phyloP scores from a whole-genome alignment of 2,329 filamentous ascomycete genomes.

The Anthostomella pinea region DNA sequence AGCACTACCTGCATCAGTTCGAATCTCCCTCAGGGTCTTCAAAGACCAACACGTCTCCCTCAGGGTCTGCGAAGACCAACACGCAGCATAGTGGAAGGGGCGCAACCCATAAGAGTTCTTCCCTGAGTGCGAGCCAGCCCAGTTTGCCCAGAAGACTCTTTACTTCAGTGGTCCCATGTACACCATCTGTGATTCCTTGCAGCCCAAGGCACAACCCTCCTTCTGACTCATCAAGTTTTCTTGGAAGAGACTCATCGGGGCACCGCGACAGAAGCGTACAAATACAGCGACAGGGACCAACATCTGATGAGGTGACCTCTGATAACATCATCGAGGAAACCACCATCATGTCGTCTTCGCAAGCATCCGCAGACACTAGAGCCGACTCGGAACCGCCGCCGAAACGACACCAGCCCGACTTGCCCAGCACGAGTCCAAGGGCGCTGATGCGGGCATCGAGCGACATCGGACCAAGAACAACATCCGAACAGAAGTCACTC shows the following conservation, averaged over 20 bases:
- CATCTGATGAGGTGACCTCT: slow-evolving; percentile 7
- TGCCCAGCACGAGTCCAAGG: slow-evolving; percentile 15
- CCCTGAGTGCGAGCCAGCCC: slow-evolving; percentile 1
- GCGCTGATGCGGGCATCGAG: slow-evolving; percentile 32
- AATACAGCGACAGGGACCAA: slow-evolving; percentile 1
- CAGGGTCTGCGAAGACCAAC: not conserved
- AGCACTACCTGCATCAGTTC: slow-evolving; percentile 43
- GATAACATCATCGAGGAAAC: slow-evolving; percentile 28
- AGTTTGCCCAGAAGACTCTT: slow-evolving; percentile 4
- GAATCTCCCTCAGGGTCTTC: slow-evolving; percentile 24
- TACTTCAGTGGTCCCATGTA: slow-evolving; percentile 10
- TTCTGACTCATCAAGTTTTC: slow-evolving; percentile 1
- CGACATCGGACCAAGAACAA: slow-evolving; percentile 31
- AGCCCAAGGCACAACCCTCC: slow-evolving; percentile 10
- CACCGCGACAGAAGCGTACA: slow-evolving; percentile 1
- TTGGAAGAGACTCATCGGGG: not conserved
- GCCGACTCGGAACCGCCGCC: slow-evolving; percentile 35
- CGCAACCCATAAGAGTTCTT: not conserved
- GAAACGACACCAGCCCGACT: slow-evolving; percentile 24
- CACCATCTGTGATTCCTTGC: slow-evolving; percentile 22
- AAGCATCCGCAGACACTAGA: slow-evolving; percentile 11
- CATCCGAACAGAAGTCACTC: slow-evolving; percentile 10
- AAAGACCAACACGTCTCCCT: slow-evolving; percentile 5
- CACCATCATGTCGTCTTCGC: slow-evolving; percentile 18
- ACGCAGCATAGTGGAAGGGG: slow-evolving; percentile 6